Base-by-base conservation (phyloP, 495 filamentous ascomycete species). In the Penicillium alfredii region DNA sequence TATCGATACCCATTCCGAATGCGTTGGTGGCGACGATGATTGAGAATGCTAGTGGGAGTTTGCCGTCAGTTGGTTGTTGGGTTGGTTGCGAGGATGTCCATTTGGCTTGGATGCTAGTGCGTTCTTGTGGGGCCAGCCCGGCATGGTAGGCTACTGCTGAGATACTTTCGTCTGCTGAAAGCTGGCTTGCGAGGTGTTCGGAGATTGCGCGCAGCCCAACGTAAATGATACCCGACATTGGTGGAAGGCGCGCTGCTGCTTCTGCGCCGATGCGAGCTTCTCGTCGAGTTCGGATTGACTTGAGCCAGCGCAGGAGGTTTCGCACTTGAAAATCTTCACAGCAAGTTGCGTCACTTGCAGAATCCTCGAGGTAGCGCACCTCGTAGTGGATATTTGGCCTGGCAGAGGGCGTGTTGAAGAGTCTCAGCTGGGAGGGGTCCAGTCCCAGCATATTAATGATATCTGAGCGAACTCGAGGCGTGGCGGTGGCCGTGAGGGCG, bases 1-100 rank as follows among this genome's bases (percentile, higher is more conserved):
- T 95, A 51, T 96, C 88, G 47, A 98, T 96, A 3, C 90, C 90
- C 90, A 98, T 96, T 5, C 90, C 90, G 44, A 96, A 96, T 0
- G 90, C 90, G 3, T 87, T 96, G 0, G 90, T 96, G 4, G 90
- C 90, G 25, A 96, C 85, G 28, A 96, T 88, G 31, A 96, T 80
- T 47, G 89, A 86, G 56, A 92, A 94, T 4, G 81, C 78, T 6
- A 55, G 56, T 14, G 30, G 13, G 8, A 30, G 29, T 26, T 31
- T 41, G 2, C 46, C 38, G 12, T 43, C 27, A 2, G 34, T 30
- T 11, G 40, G 20, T 14, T 30, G 30, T 14, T 41, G 39, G 10
- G 26, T 12, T 8, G 71, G 64, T 29, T 76, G 70, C 44, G 84
- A 82, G 10, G 74, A 73, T 23, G 92, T 76, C 90, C 90, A 97